Percentiles rank a stretch among this genome's conserved stretches.
Evolutionary conservation across 2,329 filamentous ascomycete genomes (phyloP).

Genomic region (Diaporthe sp.): DNA sequence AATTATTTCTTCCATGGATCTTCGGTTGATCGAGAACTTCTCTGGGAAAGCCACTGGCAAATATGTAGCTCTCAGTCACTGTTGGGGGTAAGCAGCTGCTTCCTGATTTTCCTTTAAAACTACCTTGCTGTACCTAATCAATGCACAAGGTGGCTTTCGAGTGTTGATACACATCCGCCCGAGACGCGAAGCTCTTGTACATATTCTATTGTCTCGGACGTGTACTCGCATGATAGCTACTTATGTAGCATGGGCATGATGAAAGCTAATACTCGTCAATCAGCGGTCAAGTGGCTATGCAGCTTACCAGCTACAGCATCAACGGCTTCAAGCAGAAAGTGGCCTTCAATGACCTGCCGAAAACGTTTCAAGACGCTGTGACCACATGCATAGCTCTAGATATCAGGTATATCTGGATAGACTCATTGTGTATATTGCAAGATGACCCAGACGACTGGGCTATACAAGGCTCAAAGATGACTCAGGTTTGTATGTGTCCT

Average conservation of each 20-base stretch:
- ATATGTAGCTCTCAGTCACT: not conserved
- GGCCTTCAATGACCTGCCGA: not conserved
- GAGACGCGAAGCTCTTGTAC: too few species aligned
- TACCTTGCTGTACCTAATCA: too few species aligned
- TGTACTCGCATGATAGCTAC: not conserved
- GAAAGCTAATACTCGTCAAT: not conserved
- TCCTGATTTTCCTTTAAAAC: not conserved
- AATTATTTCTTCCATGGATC: not conserved
- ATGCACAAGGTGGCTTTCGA: not conserved
- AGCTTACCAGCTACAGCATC: not conserved
- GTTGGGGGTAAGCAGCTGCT: not conserved
- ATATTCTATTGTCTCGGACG: not conserved
- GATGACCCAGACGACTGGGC: slow-evolving; percentile 4
- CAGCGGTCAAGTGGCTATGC: not conserved
- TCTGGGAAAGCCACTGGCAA: not conserved
- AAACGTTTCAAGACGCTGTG: slow-evolving; percentile 20
- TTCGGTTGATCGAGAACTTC: not conserved
- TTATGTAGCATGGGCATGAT: too few species aligned
- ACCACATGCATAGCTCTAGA: not conserved
- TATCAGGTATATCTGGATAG: not conserved
- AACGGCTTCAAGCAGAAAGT: not conserved
- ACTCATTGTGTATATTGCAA: slow-evolving; percentile 14
- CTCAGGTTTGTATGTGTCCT: not conserved
- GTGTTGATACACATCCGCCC: accelerated
- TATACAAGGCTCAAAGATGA: not conserved